These are phyloP conservation scores for Aspergillus fructus DNA, from an alignment of 2,329 filamentous ascomycete genomes.

Conservation along the genomic window DNA sequence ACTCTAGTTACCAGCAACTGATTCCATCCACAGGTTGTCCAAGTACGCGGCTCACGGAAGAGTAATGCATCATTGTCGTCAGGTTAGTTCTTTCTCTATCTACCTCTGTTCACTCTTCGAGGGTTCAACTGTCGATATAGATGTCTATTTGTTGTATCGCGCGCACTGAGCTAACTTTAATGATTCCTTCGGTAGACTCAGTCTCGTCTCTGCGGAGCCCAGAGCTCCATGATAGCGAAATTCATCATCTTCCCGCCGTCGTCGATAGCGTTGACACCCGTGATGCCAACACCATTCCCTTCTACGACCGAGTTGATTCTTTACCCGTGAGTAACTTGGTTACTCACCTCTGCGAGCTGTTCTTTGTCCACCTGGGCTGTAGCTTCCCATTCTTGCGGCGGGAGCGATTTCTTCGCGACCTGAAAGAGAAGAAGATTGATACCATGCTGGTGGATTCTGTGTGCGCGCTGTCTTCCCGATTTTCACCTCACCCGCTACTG, in stretches of 20 bases:
- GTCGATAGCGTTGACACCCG: constrained; percentile 29
- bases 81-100: constrained; percentile 26
- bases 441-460: constrained; percentile 84
- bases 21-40: constrained; percentile 55
- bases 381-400: constrained; percentile 81
- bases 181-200: constrained; percentile 29
- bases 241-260: constrained; percentile 19
- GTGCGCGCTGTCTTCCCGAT: constrained; percentile 77
- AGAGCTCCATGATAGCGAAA: constrained; percentile 21
- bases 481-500: constrained; percentile 63
- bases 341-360: constrained; percentile 72
- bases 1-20: constrained; percentile 13
- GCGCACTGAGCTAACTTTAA: background rate
- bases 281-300: constrained; percentile 54
- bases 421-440: constrained; percentile 78
- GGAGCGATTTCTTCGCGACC: constrained; percentile 69
- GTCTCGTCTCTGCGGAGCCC: constrained; percentile 37
- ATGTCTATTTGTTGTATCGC: background rate
- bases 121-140: too few relatives aligned
- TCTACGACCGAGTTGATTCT: constrained; percentile 72
- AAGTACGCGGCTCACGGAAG: constrained; percentile 57
- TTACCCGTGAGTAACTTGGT: constrained; percentile 73
- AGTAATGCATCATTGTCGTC: constrained; percentile 42
- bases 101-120: background rate
- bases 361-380: constrained; percentile 79